Conservation (phyloP, 139 green algal genomes). For the Zygnema circumcarinatum region DNA sequence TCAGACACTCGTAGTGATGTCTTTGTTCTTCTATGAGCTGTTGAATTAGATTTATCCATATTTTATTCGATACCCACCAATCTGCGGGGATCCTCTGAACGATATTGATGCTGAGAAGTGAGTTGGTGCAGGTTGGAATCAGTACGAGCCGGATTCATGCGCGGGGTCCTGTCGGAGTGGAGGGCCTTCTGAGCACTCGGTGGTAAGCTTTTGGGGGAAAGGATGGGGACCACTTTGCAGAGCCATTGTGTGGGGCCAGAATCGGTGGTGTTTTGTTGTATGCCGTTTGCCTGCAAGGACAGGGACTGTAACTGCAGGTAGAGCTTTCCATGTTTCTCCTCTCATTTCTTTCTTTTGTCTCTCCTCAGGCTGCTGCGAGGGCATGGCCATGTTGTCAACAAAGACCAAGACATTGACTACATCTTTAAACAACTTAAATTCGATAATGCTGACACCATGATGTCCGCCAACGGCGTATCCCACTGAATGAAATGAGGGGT, state of each 20-base stretch:
- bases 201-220: slow-evolving; percentile 63
- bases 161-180: slow-evolving; percentile 94
- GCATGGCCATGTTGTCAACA: slow-evolving; percentile 83
- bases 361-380: slow-evolving; percentile 76
- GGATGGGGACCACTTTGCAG: background rate
- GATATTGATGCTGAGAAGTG: too few relatives aligned
- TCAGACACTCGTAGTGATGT: too few relatives aligned
- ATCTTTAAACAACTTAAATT: slow-evolving; percentile 79
- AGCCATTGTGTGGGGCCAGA: background rate
- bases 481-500: too few relatives aligned
- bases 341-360: slow-evolving; percentile 12
- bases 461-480: background rate
- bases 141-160: slow-evolving; percentile 96
- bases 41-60: too few relatives aligned
- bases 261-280: too few relatives aligned
- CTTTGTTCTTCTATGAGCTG: background rate
- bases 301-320: too few relatives aligned
- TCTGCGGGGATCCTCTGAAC: too few relatives aligned
- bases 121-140: slow-evolving; percentile 96
- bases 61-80: too few relatives aligned
- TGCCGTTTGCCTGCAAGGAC: too few relatives aligned
- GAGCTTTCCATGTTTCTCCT: background rate
- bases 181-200: slow-evolving; percentile 95
- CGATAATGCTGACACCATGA: background rate
- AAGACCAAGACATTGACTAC: slow-evolving; percentile 90